phyloP scores from a whole-genome alignment of 83 land plant genomes.

The Picea engelmannii region DNA sequence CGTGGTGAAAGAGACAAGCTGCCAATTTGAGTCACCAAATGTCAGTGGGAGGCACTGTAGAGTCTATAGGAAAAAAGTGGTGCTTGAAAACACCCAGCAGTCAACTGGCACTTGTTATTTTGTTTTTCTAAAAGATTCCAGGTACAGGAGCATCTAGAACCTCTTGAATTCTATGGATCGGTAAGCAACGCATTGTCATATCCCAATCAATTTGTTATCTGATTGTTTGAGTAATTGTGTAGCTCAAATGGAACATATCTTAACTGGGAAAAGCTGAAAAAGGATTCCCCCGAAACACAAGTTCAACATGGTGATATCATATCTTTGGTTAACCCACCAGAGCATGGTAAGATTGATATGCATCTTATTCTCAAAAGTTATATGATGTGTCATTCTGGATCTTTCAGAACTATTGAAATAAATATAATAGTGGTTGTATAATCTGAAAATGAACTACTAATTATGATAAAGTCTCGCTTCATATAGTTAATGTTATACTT shows the following conservation, averaged over 20 bases:
- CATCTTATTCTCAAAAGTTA: no score
- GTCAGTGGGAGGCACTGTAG: constrained; percentile 82
- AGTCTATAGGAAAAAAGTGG: constrained; percentile 45
- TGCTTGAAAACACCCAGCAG: constrained; percentile 21
- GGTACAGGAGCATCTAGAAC: constrained; percentile 34
- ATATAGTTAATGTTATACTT: no score
- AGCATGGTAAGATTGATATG: constrained; percentile 58
- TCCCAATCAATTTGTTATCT: no score
- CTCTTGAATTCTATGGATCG: no score
- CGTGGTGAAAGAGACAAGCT: constrained; percentile 49
- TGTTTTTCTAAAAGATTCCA: constrained; percentile 76
- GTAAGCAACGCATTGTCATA: no score
- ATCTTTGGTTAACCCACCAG: constrained; percentile 75
- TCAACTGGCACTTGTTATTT: constrained; percentile 22
- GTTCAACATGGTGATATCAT: constrained; percentile 89
- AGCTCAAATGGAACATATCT: constrained; percentile 97
- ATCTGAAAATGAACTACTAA: no score
- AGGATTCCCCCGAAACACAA: constrained; percentile 50
- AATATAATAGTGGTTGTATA: no score
- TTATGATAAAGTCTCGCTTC: no score
- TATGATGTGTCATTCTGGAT: no score
- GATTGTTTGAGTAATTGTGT: constrained; percentile 22
- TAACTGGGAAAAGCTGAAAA: constrained; percentile 73
- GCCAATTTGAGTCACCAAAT: constrained; percentile 55
- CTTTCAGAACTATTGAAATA: no score